Evolutionary conservation across 192 early-diverging fungal genomes (phyloP), one percentile per base, ranked within the genome.

Genomic region (Borealophlyctis nickersoniae): DNA sequence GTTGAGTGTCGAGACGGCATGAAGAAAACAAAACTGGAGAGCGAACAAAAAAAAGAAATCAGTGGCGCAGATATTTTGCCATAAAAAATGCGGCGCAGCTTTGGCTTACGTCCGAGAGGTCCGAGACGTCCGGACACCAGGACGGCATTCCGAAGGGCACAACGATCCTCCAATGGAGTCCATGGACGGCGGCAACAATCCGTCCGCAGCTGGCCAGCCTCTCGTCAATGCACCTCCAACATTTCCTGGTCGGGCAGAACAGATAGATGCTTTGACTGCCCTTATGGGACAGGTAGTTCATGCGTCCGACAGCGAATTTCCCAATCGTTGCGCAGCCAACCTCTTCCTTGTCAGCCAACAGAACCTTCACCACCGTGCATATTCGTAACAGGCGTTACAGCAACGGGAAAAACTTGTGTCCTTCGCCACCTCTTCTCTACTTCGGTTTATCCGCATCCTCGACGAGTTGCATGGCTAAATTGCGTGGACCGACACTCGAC

Each of bases 401-500:
- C 75, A 9, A 87, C 83, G 1, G 87, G 83, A 23, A 88, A 88
- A 49, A 84, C 85, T 1, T n/a, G 70, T 2, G 63, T 87, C 24
- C 30, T 77, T 1, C 67, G 63, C 2, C 52, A 60, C 24, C 58
- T 87, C 11, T 71, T 79, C 7, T 28, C 16, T 32, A 28, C 31
- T 27, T 34, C 61, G 13, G 24, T 28, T 2, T 19, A 13, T n/a
- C 7, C 27, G 13, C 19, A 11, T 14, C 22, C 32, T 30, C 11
- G 32, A n/a, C 36, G 45, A 3, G 39, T 74, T 63, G 80, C 83
- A 4, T 87, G 80, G 62, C 63, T 92, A 4, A 87, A 89, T 72
- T 90, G 89, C 63, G 72, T 91, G 4, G 91, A 92, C 69, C 86
- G 89, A 54, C 82, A 85, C 58, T 86, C 89, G 0, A 81, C 87